phyloP scores from a whole-genome alignment of 192 early-diverging fungal genomes.

The Paraglomus brasilianum region DNA sequence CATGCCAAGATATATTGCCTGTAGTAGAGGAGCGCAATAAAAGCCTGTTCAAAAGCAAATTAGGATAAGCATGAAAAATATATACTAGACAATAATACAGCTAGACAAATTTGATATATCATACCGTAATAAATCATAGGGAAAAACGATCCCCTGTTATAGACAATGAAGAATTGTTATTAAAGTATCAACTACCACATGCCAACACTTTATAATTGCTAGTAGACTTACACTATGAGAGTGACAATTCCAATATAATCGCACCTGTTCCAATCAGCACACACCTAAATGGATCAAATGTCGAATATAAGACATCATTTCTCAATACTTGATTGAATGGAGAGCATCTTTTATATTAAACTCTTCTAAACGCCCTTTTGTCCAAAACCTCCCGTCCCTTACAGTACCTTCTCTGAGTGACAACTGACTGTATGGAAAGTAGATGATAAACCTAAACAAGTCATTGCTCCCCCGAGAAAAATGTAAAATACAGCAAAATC shows the following conservation, averaged over 20 bases:
- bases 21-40: conserved; percentile 43
- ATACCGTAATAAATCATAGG: conserved; percentile 52
- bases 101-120: background rate
- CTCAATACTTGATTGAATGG: no score
- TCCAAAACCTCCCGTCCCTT: no score
- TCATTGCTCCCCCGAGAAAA: conserved; percentile 71
- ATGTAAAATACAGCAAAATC: conserved; percentile 72
- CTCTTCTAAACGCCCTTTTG: no score
- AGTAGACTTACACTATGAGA: conserved; percentile 62
- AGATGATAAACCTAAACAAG: conserved; percentile 77
- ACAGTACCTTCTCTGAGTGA: conserved; percentile 69
- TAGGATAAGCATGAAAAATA: background rate
- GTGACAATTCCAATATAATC: conserved; percentile 91
- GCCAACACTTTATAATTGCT: no score
- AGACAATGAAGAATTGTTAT: conserved; percentile 14
- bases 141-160: conserved; percentile 47
- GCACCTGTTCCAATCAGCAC: conserved; percentile 78
- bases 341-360: no score
- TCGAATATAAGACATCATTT: background rate
- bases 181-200: background rate
- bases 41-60: conserved; percentile 35
- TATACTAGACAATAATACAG: background rate
- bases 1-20: conserved; percentile 56
- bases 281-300: conserved; percentile 42
- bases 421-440: conserved; percentile 81